Percentiles rank a stretch among this genome's conserved stretches.
phyloP scores from a whole-genome alignment of 768 basidiomycete genomes.

The Kwoniella dendrophila region DNA sequence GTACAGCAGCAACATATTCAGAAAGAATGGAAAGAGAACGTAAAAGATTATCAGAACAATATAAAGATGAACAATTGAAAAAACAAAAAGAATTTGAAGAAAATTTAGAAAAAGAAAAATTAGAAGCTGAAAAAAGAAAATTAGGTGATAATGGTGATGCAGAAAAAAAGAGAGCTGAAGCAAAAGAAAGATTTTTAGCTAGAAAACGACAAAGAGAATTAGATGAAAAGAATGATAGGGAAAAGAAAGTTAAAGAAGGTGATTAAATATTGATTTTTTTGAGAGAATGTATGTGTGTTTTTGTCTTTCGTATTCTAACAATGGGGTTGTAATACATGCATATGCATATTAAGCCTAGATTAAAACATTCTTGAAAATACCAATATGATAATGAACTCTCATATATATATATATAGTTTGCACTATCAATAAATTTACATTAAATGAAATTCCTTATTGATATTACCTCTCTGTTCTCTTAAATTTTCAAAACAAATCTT shows the following conservation, averaged over 20 bases:
- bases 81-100: conserved; percentile 64
- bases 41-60: conserved; percentile 74
- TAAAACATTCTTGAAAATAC: too few species aligned
- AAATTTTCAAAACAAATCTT: conserved; percentile 43
- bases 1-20: conserved; percentile 72
- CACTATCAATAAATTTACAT: not conserved
- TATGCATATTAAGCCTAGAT: too few species aligned
- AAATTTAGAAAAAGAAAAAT: conserved; percentile 68
- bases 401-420: too few species aligned
- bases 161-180: conserved; percentile 49
- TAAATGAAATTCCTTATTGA: conserved; percentile 2
- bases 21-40: conserved; percentile 84
- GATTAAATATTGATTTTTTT: too few species aligned
- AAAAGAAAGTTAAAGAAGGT: conserved; percentile 71
- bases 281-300: too few species aligned
- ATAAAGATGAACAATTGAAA: conserved; percentile 71
- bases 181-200: conserved; percentile 49
- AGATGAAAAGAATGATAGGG: conserved; percentile 66
- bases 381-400: too few species aligned
- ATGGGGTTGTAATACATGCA: too few species aligned
- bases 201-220: conserved; percentile 51
- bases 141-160: conserved; percentile 54
- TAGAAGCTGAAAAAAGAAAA: conserved; percentile 58
- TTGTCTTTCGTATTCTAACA: too few species aligned
- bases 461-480: not conserved